A percentile compares a stretch with the other conserved stretches of the same genome.
These are phyloP conservation scores for Carex littledalei DNA, from an alignment of 176 grass and related monocot species.

Conservation along the genomic window DNA sequence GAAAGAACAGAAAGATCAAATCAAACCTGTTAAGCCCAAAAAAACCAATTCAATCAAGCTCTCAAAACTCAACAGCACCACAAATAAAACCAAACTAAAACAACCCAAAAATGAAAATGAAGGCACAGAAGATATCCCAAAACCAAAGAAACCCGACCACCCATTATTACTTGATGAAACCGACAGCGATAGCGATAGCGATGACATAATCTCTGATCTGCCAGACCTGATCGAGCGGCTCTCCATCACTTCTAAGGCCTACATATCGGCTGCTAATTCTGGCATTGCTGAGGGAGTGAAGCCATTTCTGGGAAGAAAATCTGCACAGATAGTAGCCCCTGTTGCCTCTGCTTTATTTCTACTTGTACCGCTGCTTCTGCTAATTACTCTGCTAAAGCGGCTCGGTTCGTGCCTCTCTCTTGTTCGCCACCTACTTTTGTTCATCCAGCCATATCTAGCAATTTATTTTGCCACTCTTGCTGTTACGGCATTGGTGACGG, in stretches of 20 bases:
- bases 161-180: constrained; percentile 37
- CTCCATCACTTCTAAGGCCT: constrained; percentile 69
- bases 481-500: constrained; percentile 53
- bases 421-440: constrained; percentile 57
- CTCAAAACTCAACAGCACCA: constrained; percentile 42
- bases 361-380: constrained; percentile 54
- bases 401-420: constrained; percentile 67
- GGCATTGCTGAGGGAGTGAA: constrained; percentile 61
- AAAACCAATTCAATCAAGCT: constrained; percentile 54
- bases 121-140: constrained; percentile 10
- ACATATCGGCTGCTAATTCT: constrained; percentile 77
- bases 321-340: constrained; percentile 44
- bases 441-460: constrained; percentile 92
- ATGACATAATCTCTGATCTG: constrained; percentile 73
- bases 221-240: constrained; percentile 75
- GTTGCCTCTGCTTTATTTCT: constrained; percentile 52
- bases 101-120: constrained; percentile 2
- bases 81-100: constrained; percentile 44
- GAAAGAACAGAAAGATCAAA: constrained; percentile 45
- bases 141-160: constrained; percentile 24
- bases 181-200: constrained; percentile 32
- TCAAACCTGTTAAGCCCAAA: constrained; percentile 58
- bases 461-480: constrained; percentile 97
- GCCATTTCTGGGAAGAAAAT: constrained; percentile 59
- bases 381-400: constrained; percentile 58